Conservation (phyloP, 306 rosid species). For the Prunus salicina region DNA sequence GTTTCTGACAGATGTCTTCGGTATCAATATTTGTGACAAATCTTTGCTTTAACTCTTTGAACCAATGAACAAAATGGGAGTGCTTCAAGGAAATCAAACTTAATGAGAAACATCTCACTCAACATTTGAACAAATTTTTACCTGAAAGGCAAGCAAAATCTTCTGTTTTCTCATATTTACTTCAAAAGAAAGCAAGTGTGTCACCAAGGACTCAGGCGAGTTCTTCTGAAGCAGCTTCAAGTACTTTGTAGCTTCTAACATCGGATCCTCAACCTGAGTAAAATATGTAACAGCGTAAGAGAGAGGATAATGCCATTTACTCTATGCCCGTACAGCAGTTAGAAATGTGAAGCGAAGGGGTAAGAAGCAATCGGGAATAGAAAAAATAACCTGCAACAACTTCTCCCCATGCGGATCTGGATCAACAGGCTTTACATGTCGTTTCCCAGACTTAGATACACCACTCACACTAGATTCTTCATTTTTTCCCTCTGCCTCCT, state of each 20-base stretch:
- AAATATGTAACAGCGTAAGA: neutral
- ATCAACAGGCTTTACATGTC: slow-evolving; percentile 83
- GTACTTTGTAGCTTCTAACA: slow-evolving; percentile 87
- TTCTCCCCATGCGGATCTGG: slow-evolving; percentile 91
- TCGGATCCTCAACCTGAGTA: slow-evolving; percentile 76
- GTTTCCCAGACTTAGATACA: slow-evolving; percentile 79
- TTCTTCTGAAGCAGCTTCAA: slow-evolving; percentile 91
- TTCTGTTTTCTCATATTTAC: slow-evolving; percentile 75
- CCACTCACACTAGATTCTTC: slow-evolving; percentile 65
- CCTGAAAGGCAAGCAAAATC: slow-evolving; percentile 91
- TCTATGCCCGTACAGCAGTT: neutral
- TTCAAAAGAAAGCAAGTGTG: slow-evolving; percentile 91
- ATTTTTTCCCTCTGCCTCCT: slow-evolving; percentile 94
- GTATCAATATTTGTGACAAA: neutral
- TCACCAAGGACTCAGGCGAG: slow-evolving; percentile 77
- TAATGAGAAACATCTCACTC: neutral
- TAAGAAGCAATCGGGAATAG: slow-evolving; percentile 5
- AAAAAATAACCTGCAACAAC: slow-evolving; percentile 72
- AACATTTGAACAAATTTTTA: slow-evolving; percentile 23
- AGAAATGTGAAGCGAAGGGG: neutral
- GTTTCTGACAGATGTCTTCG: neutral
- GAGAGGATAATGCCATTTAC: slow-evolving; percentile 17
- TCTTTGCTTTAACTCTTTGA: neutral
- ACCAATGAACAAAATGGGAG: slow-evolving; percentile 8
- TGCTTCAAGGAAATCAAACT: neutral